Percentiles rank a stretch among this genome's conserved stretches.
These are phyloP conservation scores for Ceratobasidium sp. DNA, from an alignment of 1,284 basidiomycete species.

Conservation along the genomic window DNA sequence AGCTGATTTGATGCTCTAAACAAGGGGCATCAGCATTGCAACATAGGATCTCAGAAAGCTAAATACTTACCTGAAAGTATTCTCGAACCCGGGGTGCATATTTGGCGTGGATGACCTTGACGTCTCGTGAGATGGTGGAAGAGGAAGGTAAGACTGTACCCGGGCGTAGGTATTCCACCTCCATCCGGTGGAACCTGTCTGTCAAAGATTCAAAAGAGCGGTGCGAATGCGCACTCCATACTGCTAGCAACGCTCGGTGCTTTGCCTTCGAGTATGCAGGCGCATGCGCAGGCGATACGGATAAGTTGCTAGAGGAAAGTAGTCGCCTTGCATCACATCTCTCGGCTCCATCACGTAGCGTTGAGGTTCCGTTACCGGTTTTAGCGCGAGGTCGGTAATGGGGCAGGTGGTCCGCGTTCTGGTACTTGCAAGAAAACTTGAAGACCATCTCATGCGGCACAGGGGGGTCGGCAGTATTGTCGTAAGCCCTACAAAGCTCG, in stretches of 20 bases:
- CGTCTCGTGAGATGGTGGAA: constrained; percentile 53
- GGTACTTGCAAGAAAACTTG: constrained; percentile 59
- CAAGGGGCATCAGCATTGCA: too few species aligned
- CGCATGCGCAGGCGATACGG: neutral
- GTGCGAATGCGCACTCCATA: constrained; percentile 25
- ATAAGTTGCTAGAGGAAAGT: neutral
- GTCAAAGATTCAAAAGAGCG: constrained; percentile 52
- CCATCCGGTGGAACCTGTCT: constrained; percentile 53
- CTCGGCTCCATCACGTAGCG: neutral
- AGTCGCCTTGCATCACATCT: neutral
- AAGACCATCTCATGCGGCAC: constrained; percentile 65
- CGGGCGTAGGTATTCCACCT: constrained; percentile 55
- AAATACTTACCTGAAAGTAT: constrained; percentile 53
- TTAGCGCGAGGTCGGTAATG: neutral
- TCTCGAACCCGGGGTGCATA: constrained; percentile 49
- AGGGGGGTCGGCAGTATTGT: constrained; percentile 50
- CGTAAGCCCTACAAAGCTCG: constrained; percentile 60
- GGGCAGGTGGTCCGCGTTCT: neutral
- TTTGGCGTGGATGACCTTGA: constrained; percentile 52
- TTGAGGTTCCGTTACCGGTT: constrained; percentile 1
- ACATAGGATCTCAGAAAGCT: neutral
- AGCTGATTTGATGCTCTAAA: too few species aligned
- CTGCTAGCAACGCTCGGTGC: constrained; percentile 14
- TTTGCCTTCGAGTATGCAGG: constrained; percentile 5
- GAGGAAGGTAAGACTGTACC: constrained; percentile 52